Percentiles rank a stretch among this genome's conserved stretches.
Conservation (phyloP, 345 rosid species). For the Pugionium dolabratum region DNA sequence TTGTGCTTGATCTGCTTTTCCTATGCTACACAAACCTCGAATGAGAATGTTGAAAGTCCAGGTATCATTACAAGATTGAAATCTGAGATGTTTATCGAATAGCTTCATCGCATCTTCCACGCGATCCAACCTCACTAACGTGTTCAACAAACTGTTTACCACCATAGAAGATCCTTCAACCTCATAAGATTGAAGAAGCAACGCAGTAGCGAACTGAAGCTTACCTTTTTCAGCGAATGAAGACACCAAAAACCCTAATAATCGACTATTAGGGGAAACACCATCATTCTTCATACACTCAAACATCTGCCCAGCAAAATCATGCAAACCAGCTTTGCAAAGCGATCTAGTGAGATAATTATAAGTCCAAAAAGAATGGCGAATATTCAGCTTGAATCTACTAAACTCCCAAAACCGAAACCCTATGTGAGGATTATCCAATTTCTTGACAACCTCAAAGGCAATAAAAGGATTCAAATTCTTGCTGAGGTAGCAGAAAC, state of each 20-base stretch:
- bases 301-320: conserved; percentile 49
- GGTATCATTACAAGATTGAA: conserved; percentile 52
- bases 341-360: conserved; percentile 58
- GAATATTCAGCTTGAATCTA: conserved; percentile 50
- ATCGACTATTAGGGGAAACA: conserved; percentile 46
- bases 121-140: conserved; percentile 53
- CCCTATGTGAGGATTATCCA: conserved; percentile 54
- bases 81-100: conserved; percentile 49
- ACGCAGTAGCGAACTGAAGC: conserved; percentile 47
- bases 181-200: conserved; percentile 54
- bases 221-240: conserved; percentile 51
- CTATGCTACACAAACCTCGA: conserved; percentile 59
- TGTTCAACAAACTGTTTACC: conserved; percentile 58
- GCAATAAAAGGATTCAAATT: conserved; percentile 59
- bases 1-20: conserved; percentile 52
- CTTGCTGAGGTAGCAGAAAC: conserved; percentile 55
- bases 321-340: conserved; percentile 61
- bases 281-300: conserved; percentile 79
- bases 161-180: conserved; percentile 43
- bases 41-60: conserved; percentile 81
- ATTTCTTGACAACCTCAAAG: conserved; percentile 64
- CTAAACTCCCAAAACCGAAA: conserved; percentile 73
- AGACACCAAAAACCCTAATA: conserved; percentile 55
- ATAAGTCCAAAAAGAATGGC: conserved; percentile 61
- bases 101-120: conserved; percentile 59